phyloP scores from a whole-genome alignment of 1,284 basidiomycete genomes.

The Sanguinoderma infundibulare region DNA sequence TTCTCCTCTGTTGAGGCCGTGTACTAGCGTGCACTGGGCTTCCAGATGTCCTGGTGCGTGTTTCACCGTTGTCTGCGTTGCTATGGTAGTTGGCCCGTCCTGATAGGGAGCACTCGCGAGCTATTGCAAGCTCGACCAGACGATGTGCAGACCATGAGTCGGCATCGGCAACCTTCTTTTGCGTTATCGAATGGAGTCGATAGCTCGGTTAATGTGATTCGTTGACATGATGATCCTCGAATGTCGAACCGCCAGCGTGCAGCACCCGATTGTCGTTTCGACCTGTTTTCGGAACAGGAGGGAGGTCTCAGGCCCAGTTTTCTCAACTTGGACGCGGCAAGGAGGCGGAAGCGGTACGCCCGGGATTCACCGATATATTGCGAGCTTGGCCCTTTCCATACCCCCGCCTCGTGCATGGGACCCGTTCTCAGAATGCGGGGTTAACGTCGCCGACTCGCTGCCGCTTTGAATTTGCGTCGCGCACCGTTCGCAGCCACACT shows the following conservation, averaged over 20 bases:
- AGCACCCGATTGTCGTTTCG: neutral
- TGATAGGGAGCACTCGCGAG: neutral
- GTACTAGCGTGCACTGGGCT: no score
- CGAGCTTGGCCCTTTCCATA: neutral
- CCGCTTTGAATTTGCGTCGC: neutral
- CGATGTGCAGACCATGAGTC: neutral
- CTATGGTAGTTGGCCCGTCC: slow-evolving; percentile 3
- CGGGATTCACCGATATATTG: neutral
- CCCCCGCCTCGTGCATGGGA: slow-evolving; percentile 3
- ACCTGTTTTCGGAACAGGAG: neutral
- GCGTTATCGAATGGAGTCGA: neutral
- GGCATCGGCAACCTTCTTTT: neutral
- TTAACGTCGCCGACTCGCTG: neutral
- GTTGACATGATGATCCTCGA: slow-evolving; percentile 1
- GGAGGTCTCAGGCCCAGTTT: neutral
- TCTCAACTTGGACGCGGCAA: neutral
- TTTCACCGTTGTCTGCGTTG: slow-evolving; percentile 10
- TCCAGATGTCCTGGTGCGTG: neutral
- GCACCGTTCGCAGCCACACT: slow-evolving; percentile 3
- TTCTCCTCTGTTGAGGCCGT: neutral
- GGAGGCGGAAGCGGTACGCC: neutral
- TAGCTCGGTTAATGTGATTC: neutral
- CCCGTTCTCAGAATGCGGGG: slow-evolving; percentile 4
- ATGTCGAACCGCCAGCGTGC: neutral
- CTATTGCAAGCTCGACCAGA: slow-evolving; percentile 1